These are phyloP conservation scores for Cylindrodendrum hubeiense DNA, from an alignment of 2,329 filamentous ascomycete genomes.

Conservation along the genomic window DNA sequence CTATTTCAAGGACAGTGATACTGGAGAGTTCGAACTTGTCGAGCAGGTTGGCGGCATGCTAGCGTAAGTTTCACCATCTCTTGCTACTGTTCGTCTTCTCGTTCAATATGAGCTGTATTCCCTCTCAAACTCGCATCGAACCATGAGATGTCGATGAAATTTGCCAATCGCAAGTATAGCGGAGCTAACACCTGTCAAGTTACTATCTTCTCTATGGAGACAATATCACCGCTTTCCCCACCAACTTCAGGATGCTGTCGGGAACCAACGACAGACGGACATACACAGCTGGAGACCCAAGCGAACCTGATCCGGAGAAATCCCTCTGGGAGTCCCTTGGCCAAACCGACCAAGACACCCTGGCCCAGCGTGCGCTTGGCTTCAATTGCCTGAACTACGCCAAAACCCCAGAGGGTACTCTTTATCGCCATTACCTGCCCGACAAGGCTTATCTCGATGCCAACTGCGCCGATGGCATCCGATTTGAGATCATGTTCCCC, in stretches of 20 bases:
- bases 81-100: neutral
- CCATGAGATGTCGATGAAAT: neutral
- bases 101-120: neutral
- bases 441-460: slow-evolving; percentile 83
- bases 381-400: slow-evolving; percentile 96
- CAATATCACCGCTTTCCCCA: slow-evolving; percentile 80
- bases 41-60: slow-evolving; percentile 85
- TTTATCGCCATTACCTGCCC: slow-evolving; percentile 86
- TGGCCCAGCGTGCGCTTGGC: slow-evolving; percentile 85
- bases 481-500: slow-evolving; percentile 88
- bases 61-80: slow-evolving; percentile 70
- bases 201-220: slow-evolving; percentile 85
- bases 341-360: slow-evolving; percentile 73
- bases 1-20: slow-evolving; percentile 78
- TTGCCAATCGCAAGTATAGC: neutral
- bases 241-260: slow-evolving; percentile 84
- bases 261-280: slow-evolving; percentile 77
- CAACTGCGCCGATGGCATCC: slow-evolving; percentile 85
- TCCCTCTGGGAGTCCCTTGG: slow-evolving; percentile 76
- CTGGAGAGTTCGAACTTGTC: slow-evolving; percentile 77
- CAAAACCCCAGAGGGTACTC: slow-evolving; percentile 74
- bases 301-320: slow-evolving; percentile 73
- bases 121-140: neutral
- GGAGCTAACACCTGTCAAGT: slow-evolving; percentile 54
- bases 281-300: slow-evolving; percentile 77